Evolutionary conservation across 768 basidiomycete species (phyloP).

Genomic region (Russula virescens): DNA sequence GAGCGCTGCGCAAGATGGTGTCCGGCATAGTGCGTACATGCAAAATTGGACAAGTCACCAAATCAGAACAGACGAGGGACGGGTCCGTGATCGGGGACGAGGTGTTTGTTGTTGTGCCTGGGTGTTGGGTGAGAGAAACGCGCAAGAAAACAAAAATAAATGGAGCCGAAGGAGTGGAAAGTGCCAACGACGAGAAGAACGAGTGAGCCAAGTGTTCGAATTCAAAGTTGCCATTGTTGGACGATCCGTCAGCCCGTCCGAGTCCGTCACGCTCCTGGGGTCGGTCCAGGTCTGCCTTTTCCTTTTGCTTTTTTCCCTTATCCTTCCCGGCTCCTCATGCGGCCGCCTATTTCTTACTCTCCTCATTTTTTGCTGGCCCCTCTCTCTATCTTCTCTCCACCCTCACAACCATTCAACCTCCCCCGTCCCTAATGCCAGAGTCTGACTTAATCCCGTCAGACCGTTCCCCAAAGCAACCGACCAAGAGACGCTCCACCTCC

Average conservation of each 20-base stretch:
- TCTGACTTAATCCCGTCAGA: background rate
- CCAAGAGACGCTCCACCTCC: background rate
- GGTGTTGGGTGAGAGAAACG: too few relatives aligned
- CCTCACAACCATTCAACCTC: background rate
- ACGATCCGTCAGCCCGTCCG: background rate
- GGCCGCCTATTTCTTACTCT: background rate
- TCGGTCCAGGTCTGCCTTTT: background rate
- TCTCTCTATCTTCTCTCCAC: background rate
- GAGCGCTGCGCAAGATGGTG: too few relatives aligned
- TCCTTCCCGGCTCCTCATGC: constrained; percentile 1
- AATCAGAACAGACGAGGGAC: too few relatives aligned
- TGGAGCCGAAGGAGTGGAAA: too few relatives aligned
- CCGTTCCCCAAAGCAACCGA: background rate
- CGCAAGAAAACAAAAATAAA: too few relatives aligned
- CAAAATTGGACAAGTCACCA: too few relatives aligned
- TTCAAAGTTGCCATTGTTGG: background rate
- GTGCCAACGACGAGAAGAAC: background rate
- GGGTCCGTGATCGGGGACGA: too few relatives aligned
- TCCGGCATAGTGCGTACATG: too few relatives aligned
- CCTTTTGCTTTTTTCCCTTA: background rate
- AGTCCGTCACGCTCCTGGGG: background rate
- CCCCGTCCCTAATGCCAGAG: background rate
- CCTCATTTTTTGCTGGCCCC: background rate
- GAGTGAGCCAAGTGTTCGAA: background rate
- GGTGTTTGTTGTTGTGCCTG: too few relatives aligned